Evolutionary conservation across 2,329 filamentous ascomycete species (phyloP).

Genomic region (Trichophyton schoenleinii): DNA sequence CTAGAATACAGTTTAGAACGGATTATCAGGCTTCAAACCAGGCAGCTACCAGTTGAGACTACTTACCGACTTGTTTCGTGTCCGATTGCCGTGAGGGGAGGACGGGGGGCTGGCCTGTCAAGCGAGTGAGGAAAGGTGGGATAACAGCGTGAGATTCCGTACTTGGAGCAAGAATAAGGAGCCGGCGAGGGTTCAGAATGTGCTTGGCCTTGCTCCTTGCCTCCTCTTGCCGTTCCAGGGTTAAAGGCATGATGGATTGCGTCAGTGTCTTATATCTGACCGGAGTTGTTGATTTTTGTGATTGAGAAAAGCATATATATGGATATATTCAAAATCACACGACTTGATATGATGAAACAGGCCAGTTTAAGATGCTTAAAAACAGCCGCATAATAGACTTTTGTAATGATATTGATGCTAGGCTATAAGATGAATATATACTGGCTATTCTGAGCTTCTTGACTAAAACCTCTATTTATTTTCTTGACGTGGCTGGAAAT

Average conservation of each 20-base stretch:
- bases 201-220: background rate
- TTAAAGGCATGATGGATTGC: background rate
- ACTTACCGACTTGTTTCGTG: background rate
- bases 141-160: conserved; percentile 25
- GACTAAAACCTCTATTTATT: background rate
- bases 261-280: background rate
- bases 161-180: conserved; percentile 30
- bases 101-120: conserved; percentile 24
- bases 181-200: conserved; percentile 30
- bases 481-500: background rate
- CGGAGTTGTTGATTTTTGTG: background rate
- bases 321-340: background rate
- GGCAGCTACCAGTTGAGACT: background rate
- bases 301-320: background rate
- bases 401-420: background rate
- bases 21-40: background rate
- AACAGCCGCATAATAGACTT: background rate
- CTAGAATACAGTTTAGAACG: background rate
- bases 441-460: background rate
- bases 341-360: background rate
- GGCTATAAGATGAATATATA: background rate
- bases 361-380: background rate
- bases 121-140: conserved; percentile 25
- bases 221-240: background rate
- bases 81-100: conserved; percentile 13